These are phyloP conservation scores for Exutisphaerella laricina DNA, from an alignment of 2,329 filamentous ascomycete genomes.

Conservation along the genomic window DNA sequence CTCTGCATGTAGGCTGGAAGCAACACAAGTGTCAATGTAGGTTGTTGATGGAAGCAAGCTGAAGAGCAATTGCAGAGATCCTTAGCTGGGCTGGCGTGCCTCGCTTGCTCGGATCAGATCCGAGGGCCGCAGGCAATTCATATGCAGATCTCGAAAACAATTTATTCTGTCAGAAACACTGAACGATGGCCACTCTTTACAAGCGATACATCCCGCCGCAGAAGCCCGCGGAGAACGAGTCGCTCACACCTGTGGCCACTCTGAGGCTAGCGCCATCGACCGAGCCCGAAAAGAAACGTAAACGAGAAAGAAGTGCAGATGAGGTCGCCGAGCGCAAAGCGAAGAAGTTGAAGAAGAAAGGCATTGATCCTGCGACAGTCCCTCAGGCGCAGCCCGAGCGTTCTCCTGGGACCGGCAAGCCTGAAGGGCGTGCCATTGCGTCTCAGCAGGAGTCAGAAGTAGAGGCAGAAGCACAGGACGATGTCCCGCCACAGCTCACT, in stretches of 20 bases:
- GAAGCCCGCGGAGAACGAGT: neutral
- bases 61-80: neutral
- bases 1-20: neutral
- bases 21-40: neutral
- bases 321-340: conserved; percentile 30
- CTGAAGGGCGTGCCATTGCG: neutral
- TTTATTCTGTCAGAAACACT: neutral
- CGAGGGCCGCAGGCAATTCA: neutral
- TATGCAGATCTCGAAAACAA: neutral
- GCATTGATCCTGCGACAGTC: conserved; percentile 17
- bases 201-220: conserved; percentile 44
- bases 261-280: neutral
- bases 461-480: conserved; percentile 7
- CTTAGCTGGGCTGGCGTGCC: neutral
- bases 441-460: conserved; percentile 1
- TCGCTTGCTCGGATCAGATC: conserved; percentile 1
- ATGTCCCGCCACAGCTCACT: conserved; percentile 5
- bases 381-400: no score
- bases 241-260: neutral
- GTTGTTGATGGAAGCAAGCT: neutral
- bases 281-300: conserved; percentile 27
- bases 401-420: no score
- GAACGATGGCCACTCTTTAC: conserved; percentile 41
- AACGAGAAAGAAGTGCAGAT: conserved; percentile 29
- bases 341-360: conserved; percentile 31